Conservation (phyloP, 805 yeast species). For the Candida maltosa region DNA sequence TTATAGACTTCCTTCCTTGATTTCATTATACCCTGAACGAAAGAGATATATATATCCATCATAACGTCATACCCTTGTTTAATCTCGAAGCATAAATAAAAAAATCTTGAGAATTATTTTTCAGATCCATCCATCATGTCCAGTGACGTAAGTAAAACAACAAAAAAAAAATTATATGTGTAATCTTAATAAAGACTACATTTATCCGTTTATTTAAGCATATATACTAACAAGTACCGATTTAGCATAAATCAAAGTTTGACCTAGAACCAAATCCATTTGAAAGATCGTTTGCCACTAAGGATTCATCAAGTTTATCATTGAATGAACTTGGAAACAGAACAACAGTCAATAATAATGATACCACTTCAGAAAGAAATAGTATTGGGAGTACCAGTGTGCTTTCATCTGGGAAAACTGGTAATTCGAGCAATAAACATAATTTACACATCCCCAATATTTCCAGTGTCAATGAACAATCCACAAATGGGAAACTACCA, state of each 20-base stretch:
- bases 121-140: slow-evolving; percentile 17
- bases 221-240: slow-evolving; percentile 16
- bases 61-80: background rate
- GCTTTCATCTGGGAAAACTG: background rate
- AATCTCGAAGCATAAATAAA: background rate
- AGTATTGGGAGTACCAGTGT: background rate
- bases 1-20: no score
- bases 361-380: background rate
- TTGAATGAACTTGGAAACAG: background rate
- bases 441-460: slow-evolving; percentile 33
- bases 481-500: slow-evolving; percentile 19
- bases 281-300: slow-evolving; percentile 87
- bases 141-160: slow-evolving; percentile 19
- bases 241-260: slow-evolving; percentile 45
- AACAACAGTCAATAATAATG: background rate
- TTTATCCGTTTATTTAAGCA: background rate
- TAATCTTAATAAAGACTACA: background rate
- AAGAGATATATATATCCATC: no score
- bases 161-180: background rate
- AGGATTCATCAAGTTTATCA: slow-evolving; percentile 22
- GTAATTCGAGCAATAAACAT: slow-evolving; percentile 27
- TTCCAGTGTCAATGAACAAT: slow-evolving; percentile 19
- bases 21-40: no score
- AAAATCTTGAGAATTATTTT: background rate
- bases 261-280: slow-evolving; percentile 93